phyloP scores from a whole-genome alignment of 495 filamentous ascomycete species.

The Staphylotrichum longicolle region DNA sequence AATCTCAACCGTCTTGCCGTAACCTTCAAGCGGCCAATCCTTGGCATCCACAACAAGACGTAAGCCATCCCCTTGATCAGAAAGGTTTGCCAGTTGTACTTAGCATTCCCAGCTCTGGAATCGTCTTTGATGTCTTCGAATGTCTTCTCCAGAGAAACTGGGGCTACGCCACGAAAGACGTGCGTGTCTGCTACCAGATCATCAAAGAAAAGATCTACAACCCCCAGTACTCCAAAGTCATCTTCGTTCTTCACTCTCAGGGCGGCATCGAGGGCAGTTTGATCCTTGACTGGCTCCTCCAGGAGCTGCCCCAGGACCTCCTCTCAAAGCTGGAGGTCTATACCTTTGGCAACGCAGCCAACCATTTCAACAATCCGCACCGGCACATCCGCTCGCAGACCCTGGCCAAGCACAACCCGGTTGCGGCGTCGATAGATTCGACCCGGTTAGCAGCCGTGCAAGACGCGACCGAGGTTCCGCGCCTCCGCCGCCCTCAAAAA shows the following conservation, averaged over 20 bases:
- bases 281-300: slow-evolving; percentile 75
- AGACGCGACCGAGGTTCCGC: neutral
- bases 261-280: slow-evolving; percentile 75
- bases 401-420: slow-evolving; percentile 25
- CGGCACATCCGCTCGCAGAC: slow-evolving; percentile 32
- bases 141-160: slow-evolving; percentile 77
- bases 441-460: slow-evolving; percentile 8
- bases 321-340: slow-evolving; percentile 75
- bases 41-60: slow-evolving; percentile 82
- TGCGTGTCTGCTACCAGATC: slow-evolving; percentile 55
- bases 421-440: slow-evolving; percentile 30
- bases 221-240: slow-evolving; percentile 62
- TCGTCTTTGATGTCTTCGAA: slow-evolving; percentile 72
- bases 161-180: slow-evolving; percentile 66
- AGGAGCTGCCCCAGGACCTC: slow-evolving; percentile 66
- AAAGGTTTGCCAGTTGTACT: slow-evolving; percentile 5
- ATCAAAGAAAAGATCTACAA: slow-evolving; percentile 60
- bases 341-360: slow-evolving; percentile 81
- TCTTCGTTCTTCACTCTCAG: slow-evolving; percentile 79
- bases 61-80: slow-evolving; percentile 27
- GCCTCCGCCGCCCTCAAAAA: slow-evolving; percentile 5
- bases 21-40: slow-evolving; percentile 71
- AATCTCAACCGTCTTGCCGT: slow-evolving; percentile 70
- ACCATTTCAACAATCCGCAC: slow-evolving; percentile 84
- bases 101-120: slow-evolving; percentile 43